Evolutionary conservation across 345 rosid species (phyloP), one percentile per base, ranked within the genome.

Genomic region (Melaleuca quinquenervia): DNA sequence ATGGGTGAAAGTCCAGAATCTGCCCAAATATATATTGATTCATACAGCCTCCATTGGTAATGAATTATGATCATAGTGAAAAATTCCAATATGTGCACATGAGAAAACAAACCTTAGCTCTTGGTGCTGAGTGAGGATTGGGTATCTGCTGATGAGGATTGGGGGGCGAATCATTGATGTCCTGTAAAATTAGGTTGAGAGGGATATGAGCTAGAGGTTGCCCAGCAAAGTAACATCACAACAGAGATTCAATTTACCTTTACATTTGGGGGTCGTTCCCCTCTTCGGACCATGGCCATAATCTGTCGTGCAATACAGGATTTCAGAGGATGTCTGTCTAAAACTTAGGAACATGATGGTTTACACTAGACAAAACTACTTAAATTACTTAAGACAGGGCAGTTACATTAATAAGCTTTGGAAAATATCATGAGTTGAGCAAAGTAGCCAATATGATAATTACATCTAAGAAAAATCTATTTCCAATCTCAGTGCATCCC

Each of bases 221-320:
- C 48, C 80, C 36, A 48, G 80, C 84, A 86, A 86, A 54, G 53
- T 45, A 85, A 18, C 16, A 44, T 27, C 32, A n/a, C 36, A 6
- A 54, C 45, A 21, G 22, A 32, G 75, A 12, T 50, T 78, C 54
- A 82, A 88, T 60, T 85, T 89, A 96, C 99, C 92, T 93, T 95
- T 90, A 96, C 91, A 89, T 94, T 98, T 11, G 98, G 89, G 88
- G 99, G 99, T 90, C 90, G 94, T 94, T 96, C 99, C 88, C 99
- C 99, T 91, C 99, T 93, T 87, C 92, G 98, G 84, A 98, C 90
- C 99, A 98, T 96, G 82, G 91, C 92, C 98, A 96, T 93, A 85
- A 95, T 95, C 99, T 98, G 93, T 91, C 90, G 82, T 9, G 82
- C 41, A 64, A 87, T 49, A 26, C 80, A 49, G 50, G 41, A 49